Conservation (phyloP, 2,329 filamentous ascomycete species). For the Sclerotinia trifoliorum region DNA sequence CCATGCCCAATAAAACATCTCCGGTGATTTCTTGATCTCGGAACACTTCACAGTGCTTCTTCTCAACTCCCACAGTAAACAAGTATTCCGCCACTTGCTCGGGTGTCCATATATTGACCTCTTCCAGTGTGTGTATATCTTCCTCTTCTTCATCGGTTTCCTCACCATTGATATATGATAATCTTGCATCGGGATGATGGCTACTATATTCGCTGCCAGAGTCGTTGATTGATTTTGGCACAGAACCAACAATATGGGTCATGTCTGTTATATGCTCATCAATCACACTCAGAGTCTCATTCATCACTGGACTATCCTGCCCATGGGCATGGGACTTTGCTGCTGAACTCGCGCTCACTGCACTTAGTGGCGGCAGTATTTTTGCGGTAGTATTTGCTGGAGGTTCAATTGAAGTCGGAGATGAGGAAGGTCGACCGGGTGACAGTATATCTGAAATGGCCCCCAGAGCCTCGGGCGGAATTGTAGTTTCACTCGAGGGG, state of each 20-base stretch:
- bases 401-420: conserved; percentile 1
- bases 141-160: conserved; percentile 94
- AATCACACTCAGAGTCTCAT: conserved; percentile 92
- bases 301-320: conserved; percentile 76
- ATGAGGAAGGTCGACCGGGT: background rate
- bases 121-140: conserved; percentile 62
- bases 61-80: conserved; percentile 80
- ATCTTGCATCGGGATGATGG: conserved; percentile 68
- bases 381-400: background rate
- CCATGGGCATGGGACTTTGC: conserved; percentile 47
- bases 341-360: conserved; percentile 45
- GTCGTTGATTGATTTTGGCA: conserved; percentile 61
- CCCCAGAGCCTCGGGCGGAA: background rate
- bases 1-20: conserved; percentile 90
- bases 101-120: conserved; percentile 78
- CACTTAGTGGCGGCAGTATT: conserved; percentile 40
- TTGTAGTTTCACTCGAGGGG: background rate
- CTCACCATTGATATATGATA: conserved; percentile 90
- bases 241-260: conserved; percentile 45
- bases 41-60: conserved; percentile 90
- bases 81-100: conserved; percentile 86
- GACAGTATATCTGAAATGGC: conserved; percentile 6
- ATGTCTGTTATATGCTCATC: conserved; percentile 96
- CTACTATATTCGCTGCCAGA: conserved; percentile 93
- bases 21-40: conserved; percentile 93